These are phyloP conservation scores for Isabelozyma gotoi DNA, from an alignment of 805 yeast genomes.

Conservation along the genomic window DNA sequence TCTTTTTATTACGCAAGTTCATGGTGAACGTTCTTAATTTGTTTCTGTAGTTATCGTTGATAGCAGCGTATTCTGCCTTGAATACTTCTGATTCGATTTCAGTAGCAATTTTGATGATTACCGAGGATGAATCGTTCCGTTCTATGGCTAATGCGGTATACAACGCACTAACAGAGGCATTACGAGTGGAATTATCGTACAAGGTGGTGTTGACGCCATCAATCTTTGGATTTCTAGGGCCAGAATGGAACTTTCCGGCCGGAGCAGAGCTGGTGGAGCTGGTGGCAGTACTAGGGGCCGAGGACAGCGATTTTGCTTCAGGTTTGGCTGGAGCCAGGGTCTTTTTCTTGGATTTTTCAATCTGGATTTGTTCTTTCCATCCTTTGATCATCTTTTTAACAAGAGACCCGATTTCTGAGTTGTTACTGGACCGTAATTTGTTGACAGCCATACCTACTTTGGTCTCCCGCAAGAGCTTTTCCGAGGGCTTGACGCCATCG, in stretches of 20 bases:
- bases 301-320: constrained; percentile 1
- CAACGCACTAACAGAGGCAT: constrained; percentile 77
- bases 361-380: constrained; percentile 89
- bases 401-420: constrained; percentile 63
- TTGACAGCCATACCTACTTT: constrained; percentile 97
- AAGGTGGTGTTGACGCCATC: constrained; percentile 75
- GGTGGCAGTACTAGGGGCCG: too few species aligned
- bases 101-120: constrained; percentile 61
- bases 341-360: constrained; percentile 51
- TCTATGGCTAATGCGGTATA: constrained; percentile 90
- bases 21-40: constrained; percentile 84
- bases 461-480: constrained; percentile 82
- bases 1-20: constrained; percentile 85
- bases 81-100: constrained; percentile 75
- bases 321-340: constrained; percentile 6
- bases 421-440: constrained; percentile 69
- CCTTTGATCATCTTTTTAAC: constrained; percentile 80
- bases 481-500: constrained; percentile 78
- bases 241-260: constrained; percentile 38
- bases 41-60: constrained; percentile 66
- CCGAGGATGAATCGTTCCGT: constrained; percentile 56
- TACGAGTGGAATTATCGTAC: constrained; percentile 77
- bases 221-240: constrained; percentile 73
- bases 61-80: constrained; percentile 55
- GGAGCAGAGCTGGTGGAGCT: constrained; percentile 12